Percentiles rank a stretch among this genome's conserved stretches.
These are phyloP conservation scores for Globisporangium middletonii DNA, from an alignment of 352 stramenopile genomes.

Conservation along the genomic window DNA sequence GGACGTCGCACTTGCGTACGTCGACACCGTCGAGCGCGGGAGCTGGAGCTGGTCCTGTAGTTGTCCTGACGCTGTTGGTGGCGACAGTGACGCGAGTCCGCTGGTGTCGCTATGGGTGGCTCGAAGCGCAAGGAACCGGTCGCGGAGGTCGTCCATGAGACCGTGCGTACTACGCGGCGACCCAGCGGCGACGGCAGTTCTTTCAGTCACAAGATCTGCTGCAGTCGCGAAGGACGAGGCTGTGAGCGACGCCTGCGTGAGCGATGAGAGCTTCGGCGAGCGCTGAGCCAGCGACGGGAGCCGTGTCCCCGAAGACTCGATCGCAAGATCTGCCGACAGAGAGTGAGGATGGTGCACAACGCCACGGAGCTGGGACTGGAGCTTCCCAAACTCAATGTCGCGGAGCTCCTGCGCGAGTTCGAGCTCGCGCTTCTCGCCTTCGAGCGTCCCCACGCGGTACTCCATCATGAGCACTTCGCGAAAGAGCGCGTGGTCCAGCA, in stretches of 20 bases:
- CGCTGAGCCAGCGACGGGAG: neutral
- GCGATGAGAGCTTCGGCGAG: conserved; percentile 6
- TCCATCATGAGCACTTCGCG: conserved; percentile 71
- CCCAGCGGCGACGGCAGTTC: neutral
- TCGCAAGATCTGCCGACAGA: no score
- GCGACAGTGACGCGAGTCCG: neutral
- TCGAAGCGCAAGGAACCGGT: conserved; percentile 19
- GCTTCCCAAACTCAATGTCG: conserved; percentile 5
- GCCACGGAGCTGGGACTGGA: neutral
- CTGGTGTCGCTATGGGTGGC: neutral
- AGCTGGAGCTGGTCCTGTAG: neutral
- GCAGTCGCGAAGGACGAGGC: neutral
- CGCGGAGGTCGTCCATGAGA: conserved; percentile 26
- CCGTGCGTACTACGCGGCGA: conserved; percentile 6
- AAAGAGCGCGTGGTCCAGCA: conserved; percentile 41
- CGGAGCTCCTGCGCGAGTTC: conserved; percentile 29
- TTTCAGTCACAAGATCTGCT: neutral
- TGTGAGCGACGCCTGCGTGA: neutral
- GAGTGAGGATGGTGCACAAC: neutral
- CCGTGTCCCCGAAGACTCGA: no score
- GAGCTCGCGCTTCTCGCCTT: conserved; percentile 90
- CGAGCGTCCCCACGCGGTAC: conserved; percentile 85
- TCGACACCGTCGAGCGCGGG: neutral
- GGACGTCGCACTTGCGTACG: neutral
- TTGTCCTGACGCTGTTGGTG: neutral